These are phyloP conservation scores for Fusarium nelsonii DNA, from an alignment of 2,329 filamentous ascomycete species.

Conservation along the genomic window DNA sequence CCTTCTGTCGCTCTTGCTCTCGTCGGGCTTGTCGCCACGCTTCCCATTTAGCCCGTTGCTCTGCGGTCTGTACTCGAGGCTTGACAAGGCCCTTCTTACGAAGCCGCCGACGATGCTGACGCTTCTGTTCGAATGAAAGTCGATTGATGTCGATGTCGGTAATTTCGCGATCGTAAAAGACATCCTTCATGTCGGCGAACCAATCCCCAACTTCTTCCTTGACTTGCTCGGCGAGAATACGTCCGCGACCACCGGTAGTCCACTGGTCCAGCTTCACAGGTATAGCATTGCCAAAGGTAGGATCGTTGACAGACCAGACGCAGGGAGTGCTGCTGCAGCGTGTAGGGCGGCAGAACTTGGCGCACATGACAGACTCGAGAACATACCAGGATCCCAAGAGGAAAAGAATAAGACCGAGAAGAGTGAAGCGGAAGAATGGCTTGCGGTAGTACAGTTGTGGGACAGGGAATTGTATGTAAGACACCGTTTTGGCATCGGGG, in stretches of 20 bases:
- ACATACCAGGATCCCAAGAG: conserved; percentile 65
- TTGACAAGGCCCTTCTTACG: conserved; percentile 59
- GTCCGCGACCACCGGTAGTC: conserved; percentile 65
- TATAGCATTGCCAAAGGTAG: conserved; percentile 70
- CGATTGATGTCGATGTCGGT: conserved; percentile 57
- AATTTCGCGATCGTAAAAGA: conserved; percentile 59
- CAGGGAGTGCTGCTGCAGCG: conserved; percentile 63
- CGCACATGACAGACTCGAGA: conserved; percentile 67
- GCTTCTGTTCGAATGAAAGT: conserved; percentile 61
- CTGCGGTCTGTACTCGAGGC: conserved; percentile 54
- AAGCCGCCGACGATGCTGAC: conserved; percentile 64
- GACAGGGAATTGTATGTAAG: conserved; percentile 59
- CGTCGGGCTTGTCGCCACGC: conserved; percentile 59
- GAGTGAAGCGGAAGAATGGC: conserved; percentile 62
- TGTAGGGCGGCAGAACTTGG: conserved; percentile 65
- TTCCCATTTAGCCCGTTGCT: conserved; percentile 59
- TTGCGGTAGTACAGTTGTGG: conserved; percentile 61
- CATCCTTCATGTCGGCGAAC: conserved; percentile 62
- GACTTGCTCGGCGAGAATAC: conserved; percentile 53
- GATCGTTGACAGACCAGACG: conserved; percentile 69
- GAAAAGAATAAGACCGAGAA: conserved; percentile 61
- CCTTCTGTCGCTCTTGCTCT: conserved; percentile 56
- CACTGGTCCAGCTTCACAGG: conserved; percentile 74
- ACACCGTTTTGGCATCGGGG: conserved; percentile 37
- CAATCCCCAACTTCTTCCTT: conserved; percentile 61